Base-by-base conservation (phyloP, 1,284 basidiomycete species). In the Filobasidium uniguttulatum region DNA sequence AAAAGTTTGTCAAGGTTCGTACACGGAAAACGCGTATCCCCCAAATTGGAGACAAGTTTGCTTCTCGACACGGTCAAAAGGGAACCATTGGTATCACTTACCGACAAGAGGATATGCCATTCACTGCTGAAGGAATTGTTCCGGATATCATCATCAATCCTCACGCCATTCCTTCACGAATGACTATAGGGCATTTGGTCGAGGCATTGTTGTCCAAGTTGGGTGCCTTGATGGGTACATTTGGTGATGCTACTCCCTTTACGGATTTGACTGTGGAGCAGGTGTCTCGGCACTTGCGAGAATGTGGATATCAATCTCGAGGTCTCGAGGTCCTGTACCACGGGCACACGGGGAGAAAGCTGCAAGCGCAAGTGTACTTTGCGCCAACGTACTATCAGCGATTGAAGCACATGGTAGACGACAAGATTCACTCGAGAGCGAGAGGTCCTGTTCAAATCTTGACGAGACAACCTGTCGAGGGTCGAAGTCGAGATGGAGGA, bases 161-260 rank as follows among this genome's bases (percentile, higher is more conserved):
- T 29, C 93, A 99, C 71, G 94, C 93, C 62, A 97, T 99, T 72
- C 93, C 93, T 5, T 97, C 93, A 54, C 93, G 94, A 73, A 99
- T 98, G 93, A 99, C 93, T 14, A 98, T 99, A 63, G 93, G 93
- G 14, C 94, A 99, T 72, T 81, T 99, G 77, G 91, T 99, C 65
- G 93, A 99, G 71, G 96, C 91, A 80, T 73, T 98, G 44, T 73
- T 98, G 41, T 90, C 86, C 29, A 99, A 99, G 68, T 83, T 99
- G 1, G 89, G 93, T 1, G 96, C 94, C 1, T 77, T 98, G 54
- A 85, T 89, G 47, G 93, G 94, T 36, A 85, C 89, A 56, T 93
- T 97, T 69, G 93, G 93, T 58, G 93, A 99, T 63, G 93, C 93
- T 12, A 99, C 94, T 33, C 93, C 93, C 0, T 99, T 99, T 72